Conservation (phyloP, 2,329 filamentous ascomycete species). For the Cladosporium colombiae region DNA sequence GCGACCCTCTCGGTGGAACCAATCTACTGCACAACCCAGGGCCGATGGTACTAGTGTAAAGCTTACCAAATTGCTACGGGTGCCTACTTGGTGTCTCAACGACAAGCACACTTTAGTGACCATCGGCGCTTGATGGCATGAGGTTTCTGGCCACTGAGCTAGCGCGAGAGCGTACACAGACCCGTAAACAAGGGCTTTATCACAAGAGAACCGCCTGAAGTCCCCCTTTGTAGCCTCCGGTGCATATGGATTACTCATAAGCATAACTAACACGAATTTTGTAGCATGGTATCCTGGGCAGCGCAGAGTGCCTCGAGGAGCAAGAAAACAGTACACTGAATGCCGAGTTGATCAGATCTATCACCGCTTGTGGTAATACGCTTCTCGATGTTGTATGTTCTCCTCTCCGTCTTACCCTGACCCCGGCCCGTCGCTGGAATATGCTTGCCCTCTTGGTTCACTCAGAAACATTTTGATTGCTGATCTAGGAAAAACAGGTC, state of each 20-base stretch:
- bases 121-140: neutral
- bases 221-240: neutral
- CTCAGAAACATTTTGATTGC: neutral
- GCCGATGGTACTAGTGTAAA: neutral
- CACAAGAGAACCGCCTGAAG: neutral
- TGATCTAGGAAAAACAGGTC: conserved; percentile 25
- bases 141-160: neutral
- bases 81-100: neutral
- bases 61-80: neutral
- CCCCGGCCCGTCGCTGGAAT: neutral
- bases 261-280: neutral
- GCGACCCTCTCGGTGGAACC: neutral
- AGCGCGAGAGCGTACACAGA: neutral
- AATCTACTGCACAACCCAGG: neutral
- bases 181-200: neutral
- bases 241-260: neutral
- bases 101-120: neutral
- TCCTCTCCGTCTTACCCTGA: neutral
- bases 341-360: conserved; percentile 48
- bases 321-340: conserved; percentile 44
- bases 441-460: neutral
- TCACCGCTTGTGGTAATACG: conserved; percentile 53
- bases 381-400: conserved; percentile 48
- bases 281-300: conserved; percentile 49
- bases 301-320: conserved; percentile 46